Evolutionary conservation across 176 grass and related monocot genomes (phyloP).

Genomic region (Bolboschoenus planiculmis): DNA sequence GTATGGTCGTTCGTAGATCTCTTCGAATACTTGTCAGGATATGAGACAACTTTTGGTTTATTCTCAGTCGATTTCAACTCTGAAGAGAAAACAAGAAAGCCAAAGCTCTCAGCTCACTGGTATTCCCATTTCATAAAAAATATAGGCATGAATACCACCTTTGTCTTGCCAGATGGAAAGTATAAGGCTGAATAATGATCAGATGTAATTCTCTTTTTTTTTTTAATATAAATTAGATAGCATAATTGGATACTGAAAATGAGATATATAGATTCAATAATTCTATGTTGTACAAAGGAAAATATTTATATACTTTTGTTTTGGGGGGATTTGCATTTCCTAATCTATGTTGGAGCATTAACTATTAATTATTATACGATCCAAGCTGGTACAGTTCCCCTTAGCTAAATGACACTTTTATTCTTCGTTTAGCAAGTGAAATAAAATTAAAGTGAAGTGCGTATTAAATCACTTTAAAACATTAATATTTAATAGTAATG

Average conservation of each 20-base stretch:
- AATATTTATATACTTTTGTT: background rate
- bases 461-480: no score
- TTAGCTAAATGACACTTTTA: no score
- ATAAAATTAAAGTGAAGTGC: no score
- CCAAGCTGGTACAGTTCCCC: no score
- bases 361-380: no score
- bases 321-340: no score
- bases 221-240: background rate
- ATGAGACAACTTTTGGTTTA: constrained; percentile 44
- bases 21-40: constrained; percentile 53
- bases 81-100: constrained; percentile 45
- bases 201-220: background rate
- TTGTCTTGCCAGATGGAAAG: background rate
- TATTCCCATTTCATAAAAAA: constrained; percentile 43
- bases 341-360: no score
- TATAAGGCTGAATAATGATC: background rate
- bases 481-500: no score
- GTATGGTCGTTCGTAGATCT: constrained; percentile 84
- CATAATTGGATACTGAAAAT: background rate
- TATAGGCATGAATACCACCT: background rate
- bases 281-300: background rate
- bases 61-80: constrained; percentile 48
- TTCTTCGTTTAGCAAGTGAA: no score
- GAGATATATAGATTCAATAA: background rate
- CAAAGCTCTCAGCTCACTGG: constrained; percentile 57